Evolutionary conservation across 2,329 filamentous ascomycete genomes (phyloP).

Genomic region (Stenocarpella maydis): DNA sequence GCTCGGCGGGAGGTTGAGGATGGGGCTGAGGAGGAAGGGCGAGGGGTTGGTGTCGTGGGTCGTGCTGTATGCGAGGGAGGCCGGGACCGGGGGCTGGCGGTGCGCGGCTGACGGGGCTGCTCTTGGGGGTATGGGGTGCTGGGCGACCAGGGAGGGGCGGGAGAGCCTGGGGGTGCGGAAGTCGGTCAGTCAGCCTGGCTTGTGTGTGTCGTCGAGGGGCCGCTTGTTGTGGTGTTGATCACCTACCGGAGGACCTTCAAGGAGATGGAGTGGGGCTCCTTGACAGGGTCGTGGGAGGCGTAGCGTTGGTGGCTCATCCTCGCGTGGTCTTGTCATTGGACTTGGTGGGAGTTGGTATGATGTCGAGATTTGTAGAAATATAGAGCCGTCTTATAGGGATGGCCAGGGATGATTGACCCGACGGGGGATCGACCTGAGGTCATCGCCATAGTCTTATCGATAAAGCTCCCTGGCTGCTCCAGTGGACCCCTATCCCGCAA

Average conservation of each 20-base stretch:
- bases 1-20: conserved; percentile 84
- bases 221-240: not conserved
- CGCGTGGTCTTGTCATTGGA: not conserved
- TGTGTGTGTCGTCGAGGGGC: not conserved
- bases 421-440: not conserved
- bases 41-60: conserved; percentile 56
- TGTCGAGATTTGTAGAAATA: not conserved
- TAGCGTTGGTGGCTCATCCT: conserved; percentile 67
- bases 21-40: conserved; percentile 67
- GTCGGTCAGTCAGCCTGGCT: conserved; percentile 24
- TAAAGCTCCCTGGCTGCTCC: not conserved
- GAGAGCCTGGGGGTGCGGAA: conserved; percentile 70
- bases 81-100: conserved; percentile 61
- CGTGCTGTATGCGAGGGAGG: conserved; percentile 75
- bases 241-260: conserved; percentile 76
- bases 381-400: not conserved
- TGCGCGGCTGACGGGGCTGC: conserved; percentile 48
- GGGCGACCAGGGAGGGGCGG: conserved; percentile 77
- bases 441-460: conserved; percentile 31
- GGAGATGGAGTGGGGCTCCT: conserved; percentile 81
- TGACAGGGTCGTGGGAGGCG: conserved; percentile 64
- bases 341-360: not conserved
- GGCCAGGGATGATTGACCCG: too few relatives aligned
- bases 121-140: conserved; percentile 66
- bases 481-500: conserved; percentile 5